These are phyloP conservation scores for Citrus unshiu DNA, from an alignment of 345 rosid genomes.

Conservation along the genomic window DNA sequence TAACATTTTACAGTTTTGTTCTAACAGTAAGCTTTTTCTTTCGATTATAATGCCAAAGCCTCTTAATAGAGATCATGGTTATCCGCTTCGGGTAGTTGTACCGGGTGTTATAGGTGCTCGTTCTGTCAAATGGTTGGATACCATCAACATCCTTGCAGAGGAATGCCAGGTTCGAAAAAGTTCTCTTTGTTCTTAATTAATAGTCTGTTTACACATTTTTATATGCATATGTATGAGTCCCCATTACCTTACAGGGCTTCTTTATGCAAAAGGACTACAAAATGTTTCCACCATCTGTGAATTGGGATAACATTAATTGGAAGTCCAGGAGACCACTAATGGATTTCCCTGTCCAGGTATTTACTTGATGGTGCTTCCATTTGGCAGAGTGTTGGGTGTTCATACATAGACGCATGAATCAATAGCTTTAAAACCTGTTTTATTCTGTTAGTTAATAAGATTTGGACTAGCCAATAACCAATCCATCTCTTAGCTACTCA, in stretches of 20 bases:
- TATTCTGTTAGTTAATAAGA: background rate
- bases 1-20: background rate
- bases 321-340: slow-evolving; percentile 83
- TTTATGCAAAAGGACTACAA: slow-evolving; percentile 98
- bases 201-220: background rate
- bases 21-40: slow-evolving; percentile 4
- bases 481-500: background rate
- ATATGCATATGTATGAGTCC: background rate
- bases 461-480: background rate
- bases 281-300: slow-evolving; percentile 96
- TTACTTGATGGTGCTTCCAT: slow-evolving; percentile 3
- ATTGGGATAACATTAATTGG: slow-evolving; percentile 95
- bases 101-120: slow-evolving; percentile 99
- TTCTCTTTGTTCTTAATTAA: slow-evolving; percentile 4
- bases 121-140: slow-evolving; percentile 97
- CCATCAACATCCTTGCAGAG: slow-evolving; percentile 73
- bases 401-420: background rate
- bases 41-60: slow-evolving; percentile 40
- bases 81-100: slow-evolving; percentile 80
- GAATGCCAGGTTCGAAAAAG: slow-evolving; percentile 66
- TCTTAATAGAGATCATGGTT: slow-evolving; percentile 93
- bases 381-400: background rate
- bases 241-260: slow-evolving; percentile 59
- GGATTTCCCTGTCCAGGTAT: slow-evolving; percentile 99
- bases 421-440: background rate